phyloP scores from a whole-genome alignment of 768 basidiomycete genomes.

The Suillus alpinus region DNA sequence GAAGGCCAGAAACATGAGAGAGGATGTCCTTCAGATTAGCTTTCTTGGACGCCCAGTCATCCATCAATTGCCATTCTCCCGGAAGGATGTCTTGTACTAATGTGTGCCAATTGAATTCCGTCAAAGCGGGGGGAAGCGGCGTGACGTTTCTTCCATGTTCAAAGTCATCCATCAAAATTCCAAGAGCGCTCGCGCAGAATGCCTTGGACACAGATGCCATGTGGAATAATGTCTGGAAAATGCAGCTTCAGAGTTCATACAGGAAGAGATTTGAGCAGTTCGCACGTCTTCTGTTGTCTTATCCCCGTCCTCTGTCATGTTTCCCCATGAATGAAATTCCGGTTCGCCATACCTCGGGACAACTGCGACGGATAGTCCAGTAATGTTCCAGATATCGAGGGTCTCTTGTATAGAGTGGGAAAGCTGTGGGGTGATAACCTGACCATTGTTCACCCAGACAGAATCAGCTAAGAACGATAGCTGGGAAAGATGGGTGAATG shows the following conservation, averaged over 20 bases:
- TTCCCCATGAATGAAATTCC: conserved; percentile 35
- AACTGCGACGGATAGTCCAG: conserved; percentile 30
- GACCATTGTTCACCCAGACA: neutral
- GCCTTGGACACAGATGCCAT: conserved; percentile 39
- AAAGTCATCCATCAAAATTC: conserved; percentile 43
- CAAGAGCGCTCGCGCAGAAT: conserved; percentile 37
- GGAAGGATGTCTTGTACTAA: conserved; percentile 37
- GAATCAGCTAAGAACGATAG: neutral
- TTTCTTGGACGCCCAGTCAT: conserved; percentile 37
- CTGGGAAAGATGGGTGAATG: neutral
- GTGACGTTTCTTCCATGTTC: conserved; percentile 32
- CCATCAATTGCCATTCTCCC: conserved; percentile 37
- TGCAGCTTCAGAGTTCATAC: neutral
- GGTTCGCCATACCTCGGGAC: conserved; percentile 21
- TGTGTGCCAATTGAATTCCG: conserved; percentile 35
- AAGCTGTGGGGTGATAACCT: conserved; percentile 18
- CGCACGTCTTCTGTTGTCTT: conserved; percentile 33
- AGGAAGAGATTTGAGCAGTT: neutral
- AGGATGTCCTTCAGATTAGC: conserved; percentile 37
- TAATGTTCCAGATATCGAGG: conserved; percentile 21
- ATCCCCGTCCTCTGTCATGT: conserved; percentile 33
- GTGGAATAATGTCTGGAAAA: conserved; percentile 35
- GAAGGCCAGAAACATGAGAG: conserved; percentile 40
- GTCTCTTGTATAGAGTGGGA: conserved; percentile 17
- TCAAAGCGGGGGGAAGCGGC: conserved; percentile 28